These are phyloP conservation scores for Blastobotrys petasosporus DNA, from an alignment of 1,139 yeast species.

Conservation along the genomic window DNA sequence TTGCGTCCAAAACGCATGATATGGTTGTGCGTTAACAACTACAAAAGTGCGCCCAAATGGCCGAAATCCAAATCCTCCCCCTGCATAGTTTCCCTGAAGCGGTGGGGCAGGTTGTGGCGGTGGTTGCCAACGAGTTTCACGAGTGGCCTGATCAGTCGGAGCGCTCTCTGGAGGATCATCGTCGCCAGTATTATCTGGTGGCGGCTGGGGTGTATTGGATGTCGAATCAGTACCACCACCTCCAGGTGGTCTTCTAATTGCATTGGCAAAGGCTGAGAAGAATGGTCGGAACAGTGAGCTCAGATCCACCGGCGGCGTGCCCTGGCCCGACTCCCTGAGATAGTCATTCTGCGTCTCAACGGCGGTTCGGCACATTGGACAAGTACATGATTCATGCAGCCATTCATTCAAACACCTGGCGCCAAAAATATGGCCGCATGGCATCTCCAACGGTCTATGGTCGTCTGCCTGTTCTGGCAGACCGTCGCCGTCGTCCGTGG, in stretches of 20 bases:
- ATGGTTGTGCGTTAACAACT: no score
- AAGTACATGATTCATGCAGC: conserved; percentile 61
- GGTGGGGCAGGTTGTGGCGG: conserved; percentile 1
- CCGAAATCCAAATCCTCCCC: no score
- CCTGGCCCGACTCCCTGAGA: conserved; percentile 21
- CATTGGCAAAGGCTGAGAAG: no score
- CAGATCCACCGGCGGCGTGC: not conserved
- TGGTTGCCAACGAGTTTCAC: no score
- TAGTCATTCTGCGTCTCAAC: conserved; percentile 38
- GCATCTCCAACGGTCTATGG: conserved; percentile 66
- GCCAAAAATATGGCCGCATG: conserved; percentile 80
- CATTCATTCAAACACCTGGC: conserved; percentile 67
- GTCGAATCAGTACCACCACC: no score
- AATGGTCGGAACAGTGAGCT: no score
- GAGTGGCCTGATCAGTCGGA: conserved; percentile 5
- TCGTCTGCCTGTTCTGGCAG: conserved; percentile 12
- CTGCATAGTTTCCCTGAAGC: no score
- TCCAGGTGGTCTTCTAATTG: no score
- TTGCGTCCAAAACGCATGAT: no score
- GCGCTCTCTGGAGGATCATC: not conserved
- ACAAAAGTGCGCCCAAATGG: no score
- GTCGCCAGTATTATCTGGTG: not conserved
- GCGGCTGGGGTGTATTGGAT: not conserved
- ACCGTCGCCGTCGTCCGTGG: conserved; percentile 4
- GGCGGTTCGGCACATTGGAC: conserved; percentile 72